Evolutionary conservation across 2,329 filamentous ascomycete species (phyloP), one percentile per base, ranked within the genome.

Genomic region (Neonectria punicea): DNA sequence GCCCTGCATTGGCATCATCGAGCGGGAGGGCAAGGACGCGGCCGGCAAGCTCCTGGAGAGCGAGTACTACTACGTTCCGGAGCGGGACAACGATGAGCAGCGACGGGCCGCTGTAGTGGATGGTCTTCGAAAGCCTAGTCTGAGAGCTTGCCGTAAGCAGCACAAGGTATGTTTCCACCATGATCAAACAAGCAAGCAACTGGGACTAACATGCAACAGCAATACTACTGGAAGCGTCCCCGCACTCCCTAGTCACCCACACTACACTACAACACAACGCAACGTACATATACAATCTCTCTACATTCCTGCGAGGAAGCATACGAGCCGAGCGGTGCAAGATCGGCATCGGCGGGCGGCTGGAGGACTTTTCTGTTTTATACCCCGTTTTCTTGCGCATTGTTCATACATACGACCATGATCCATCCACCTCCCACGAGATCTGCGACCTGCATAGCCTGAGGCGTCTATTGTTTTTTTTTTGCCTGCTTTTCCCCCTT

Each of bases 61-160:
- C 83, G 94, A 99, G 79, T 98, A 97, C 79, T 98, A 98, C 81
- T 99, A 99, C 76, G 85, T 98, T 8, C 92, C 94, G 0, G 95
- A 98, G 78, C 86, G 89, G 74, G 96, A 99, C 76, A 84, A 86
- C 2, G 94, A 98, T 76, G 87, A 90, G 68, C 88, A 91, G 76
- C 88, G 95, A 65, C 89, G 92, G 56, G 87, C 93, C 58, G 92
- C 94, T 22, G 93, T 98, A 14, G 93, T 94, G 1, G 90, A 94
- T 70, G 93, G 93, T 58, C 83, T 98, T 77, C 87, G 93, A 61
- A 97, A 97, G 81, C 95, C 94, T 47, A 96, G 93, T 73, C 82
- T 99, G 74, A 87, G 96, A 70, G 91, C 90, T 75, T 98, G 96
- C 76, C 88, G 96, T 75, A 98, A 98, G 82, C 93, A 96, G 77